Base-by-base conservation (phyloP, 139 green algal species). In the Parachlorella kessleri region DNA sequence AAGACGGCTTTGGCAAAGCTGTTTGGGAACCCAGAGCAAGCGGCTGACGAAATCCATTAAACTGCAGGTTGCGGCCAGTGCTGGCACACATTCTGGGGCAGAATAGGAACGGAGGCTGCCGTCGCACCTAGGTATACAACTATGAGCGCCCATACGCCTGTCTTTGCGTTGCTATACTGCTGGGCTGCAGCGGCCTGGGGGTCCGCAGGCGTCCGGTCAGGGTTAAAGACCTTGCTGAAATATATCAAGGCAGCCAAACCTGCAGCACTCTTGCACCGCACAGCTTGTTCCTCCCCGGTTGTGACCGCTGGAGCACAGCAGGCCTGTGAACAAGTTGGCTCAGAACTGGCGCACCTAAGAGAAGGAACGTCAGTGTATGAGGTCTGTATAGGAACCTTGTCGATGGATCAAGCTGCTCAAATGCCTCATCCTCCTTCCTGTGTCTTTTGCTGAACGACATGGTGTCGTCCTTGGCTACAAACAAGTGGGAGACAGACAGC, bases 301-400 rank as follows among this genome's bases (percentile, higher is more conserved):
- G 30, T 21, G 18, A 28, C 26, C 6, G 37, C 26, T 32, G 28
- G 5, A 10, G 38, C 8, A 9, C 14, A 42, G 35, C 6, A 10
- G 55, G 24, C 9, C 33, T 30, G 28, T 8, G 10, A 36, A 7
- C 37, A 39, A 59, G 55, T 18, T n/a, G n/a, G 36, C 21, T 38
- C 30, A 9, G 14, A 32, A 63, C 59, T 6, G 35, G 33, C 81
- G 42, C 70, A 93, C 89, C 89, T 35, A 85, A 37, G 2, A 90
- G 30, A n/a, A 93, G 77, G 24, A 83, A 80, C 3, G 85, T 88
- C 18, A 95, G 66, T 30, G 91, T 93, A 36, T 88, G 83, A 2
- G 91, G 91, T 0, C 76, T 85, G 73, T 91, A 94, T 18, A 94
- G 66, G 35, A 91, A 93, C 3, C 70, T 64, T 8, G 90, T 94